phyloP scores from a whole-genome alignment of 306 rosid genomes.

The Acmispon strigosus region DNA sequence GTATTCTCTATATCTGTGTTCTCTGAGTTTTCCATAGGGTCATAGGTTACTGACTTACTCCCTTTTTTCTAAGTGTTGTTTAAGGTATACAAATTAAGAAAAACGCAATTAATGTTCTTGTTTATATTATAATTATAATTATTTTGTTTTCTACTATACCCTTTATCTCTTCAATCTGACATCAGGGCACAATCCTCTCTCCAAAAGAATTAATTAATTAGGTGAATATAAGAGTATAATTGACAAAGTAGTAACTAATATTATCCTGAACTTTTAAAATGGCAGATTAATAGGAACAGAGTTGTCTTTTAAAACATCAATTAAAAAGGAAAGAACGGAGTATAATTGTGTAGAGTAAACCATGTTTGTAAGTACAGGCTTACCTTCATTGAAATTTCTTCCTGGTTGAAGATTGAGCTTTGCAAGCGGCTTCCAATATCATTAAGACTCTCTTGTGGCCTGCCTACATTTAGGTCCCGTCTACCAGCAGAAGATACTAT shows the following conservation, averaged over 20 bases:
- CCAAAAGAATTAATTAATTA: no score
- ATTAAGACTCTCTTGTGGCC: constrained; percentile 28
- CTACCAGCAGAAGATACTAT: constrained; percentile 36
- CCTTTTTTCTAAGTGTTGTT: neutral
- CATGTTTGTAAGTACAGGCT: constrained; percentile 16
- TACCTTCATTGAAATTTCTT: constrained; percentile 63
- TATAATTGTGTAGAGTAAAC: constrained; percentile 12
- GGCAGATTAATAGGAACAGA: neutral
- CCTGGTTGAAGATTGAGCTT: constrained; percentile 34
- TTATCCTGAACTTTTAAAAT: neutral
- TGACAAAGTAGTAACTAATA: neutral
- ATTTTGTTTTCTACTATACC: neutral
- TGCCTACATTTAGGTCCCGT: constrained; percentile 33
- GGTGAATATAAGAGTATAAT: neutral
- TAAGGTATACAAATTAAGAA: neutral
- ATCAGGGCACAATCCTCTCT: no score
- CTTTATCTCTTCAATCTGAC: neutral
- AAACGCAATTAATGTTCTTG: neutral
- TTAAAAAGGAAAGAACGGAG: neutral
- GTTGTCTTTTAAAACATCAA: neutral
- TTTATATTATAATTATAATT: neutral
- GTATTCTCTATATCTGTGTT: neutral
- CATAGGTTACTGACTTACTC: neutral
- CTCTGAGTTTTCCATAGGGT: neutral
- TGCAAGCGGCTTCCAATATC: constrained; percentile 29